Conservation (phyloP, 139 green algal genomes). For the Coccomyxa sp. region DNA sequence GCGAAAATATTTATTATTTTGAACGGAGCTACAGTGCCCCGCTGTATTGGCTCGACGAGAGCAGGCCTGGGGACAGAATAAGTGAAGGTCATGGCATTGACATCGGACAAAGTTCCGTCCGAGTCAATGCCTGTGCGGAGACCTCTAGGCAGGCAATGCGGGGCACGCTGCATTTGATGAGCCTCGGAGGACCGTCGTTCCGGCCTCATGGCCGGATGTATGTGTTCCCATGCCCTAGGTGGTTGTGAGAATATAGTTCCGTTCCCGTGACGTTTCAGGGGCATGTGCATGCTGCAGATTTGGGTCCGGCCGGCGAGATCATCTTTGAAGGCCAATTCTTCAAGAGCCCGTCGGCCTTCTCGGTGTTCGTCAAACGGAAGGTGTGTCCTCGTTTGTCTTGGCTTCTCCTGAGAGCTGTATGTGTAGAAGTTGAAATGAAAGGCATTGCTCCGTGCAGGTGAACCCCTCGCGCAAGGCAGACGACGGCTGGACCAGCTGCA, state of each 20-base stretch:
- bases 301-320: conserved; percentile 18
- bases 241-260: background rate
- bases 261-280: background rate
- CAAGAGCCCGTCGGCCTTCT: conserved; percentile 23
- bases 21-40: too few species aligned
- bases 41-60: too few species aligned
- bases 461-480: conserved; percentile 26
- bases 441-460: background rate
- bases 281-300: conserved; percentile 12
- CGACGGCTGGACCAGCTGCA: conserved; percentile 23
- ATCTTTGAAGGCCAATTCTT: conserved; percentile 21
- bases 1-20: too few species aligned
- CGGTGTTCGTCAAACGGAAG: conserved; percentile 30
- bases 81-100: too few species aligned
- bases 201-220: too few species aligned
- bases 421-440: background rate
- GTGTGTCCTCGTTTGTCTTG: background rate
- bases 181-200: too few species aligned
- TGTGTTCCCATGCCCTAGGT: background rate
- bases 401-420: too few species aligned
- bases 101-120: too few species aligned
- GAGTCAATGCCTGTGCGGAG: too few species aligned
- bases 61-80: too few species aligned
- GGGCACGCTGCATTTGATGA: too few species aligned
- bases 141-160: too few species aligned